These are phyloP conservation scores for Combretum micranthum DNA, from an alignment of 345 rosid genomes.

Conservation along the genomic window DNA sequence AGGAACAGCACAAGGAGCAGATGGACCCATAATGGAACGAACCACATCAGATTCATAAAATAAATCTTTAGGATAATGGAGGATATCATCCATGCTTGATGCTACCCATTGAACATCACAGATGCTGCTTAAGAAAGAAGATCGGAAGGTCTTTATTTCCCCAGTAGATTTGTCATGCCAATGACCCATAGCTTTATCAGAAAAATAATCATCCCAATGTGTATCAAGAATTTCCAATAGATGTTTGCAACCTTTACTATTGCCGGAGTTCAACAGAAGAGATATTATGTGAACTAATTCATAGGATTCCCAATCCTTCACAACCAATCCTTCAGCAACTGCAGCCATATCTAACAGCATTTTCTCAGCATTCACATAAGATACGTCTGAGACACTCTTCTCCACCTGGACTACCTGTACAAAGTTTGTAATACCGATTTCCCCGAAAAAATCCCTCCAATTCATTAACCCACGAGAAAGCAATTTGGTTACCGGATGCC, in stretches of 20 bases:
- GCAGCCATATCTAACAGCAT: constrained; percentile 23
- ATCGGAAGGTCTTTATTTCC: constrained; percentile 38
- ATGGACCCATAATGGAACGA: constrained; percentile 63
- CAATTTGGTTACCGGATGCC: constrained; percentile 54
- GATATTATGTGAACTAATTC: constrained; percentile 62
- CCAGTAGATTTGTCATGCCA: constrained; percentile 23
- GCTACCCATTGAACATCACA: constrained; percentile 63
- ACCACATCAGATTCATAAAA: constrained; percentile 79
- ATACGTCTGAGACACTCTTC: constrained; percentile 47
- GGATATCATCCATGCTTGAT: constrained; percentile 63
- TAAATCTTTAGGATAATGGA: constrained; percentile 66
- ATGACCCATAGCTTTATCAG: constrained; percentile 46
- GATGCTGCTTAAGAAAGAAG: constrained; percentile 63
- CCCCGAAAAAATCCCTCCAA: constrained; percentile 87
- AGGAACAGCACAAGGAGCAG: constrained; percentile 84
- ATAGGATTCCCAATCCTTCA: constrained; percentile 82
- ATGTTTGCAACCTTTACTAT: constrained; percentile 50
- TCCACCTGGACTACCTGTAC: constrained; percentile 69
- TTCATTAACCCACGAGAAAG: constrained; percentile 41
- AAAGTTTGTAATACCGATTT: constrained; percentile 81
- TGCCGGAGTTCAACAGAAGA: constrained; percentile 30
- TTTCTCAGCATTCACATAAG: constrained; percentile 17
- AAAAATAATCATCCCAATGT: constrained; percentile 65
- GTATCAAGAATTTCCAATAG: constrained; percentile 68
- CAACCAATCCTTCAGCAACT: constrained; percentile 32